phyloP scores from a whole-genome alignment of 495 filamentous ascomycete species.

The Podospora bellae-mahoneyi region DNA sequence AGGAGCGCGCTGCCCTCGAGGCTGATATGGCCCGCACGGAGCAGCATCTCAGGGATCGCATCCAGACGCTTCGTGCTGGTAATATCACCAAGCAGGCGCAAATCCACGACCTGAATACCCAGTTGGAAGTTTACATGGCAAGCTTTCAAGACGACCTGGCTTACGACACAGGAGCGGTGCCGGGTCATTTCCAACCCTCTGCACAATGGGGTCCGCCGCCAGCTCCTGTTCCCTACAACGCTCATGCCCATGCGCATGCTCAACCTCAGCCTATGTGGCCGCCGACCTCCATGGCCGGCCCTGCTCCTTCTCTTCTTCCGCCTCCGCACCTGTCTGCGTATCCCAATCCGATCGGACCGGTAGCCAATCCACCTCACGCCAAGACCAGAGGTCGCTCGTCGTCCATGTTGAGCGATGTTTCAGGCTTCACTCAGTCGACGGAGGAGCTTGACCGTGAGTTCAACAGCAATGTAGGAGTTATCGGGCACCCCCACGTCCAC shows the following conservation, averaged over 20 bases:
- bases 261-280: constrained; percentile 29
- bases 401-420: constrained; percentile 65
- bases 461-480: constrained; percentile 9
- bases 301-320: constrained; percentile 23
- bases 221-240: constrained; percentile 14
- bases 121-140: constrained; percentile 40
- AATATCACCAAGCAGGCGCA: constrained; percentile 45
- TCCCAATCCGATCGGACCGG: constrained; percentile 24
- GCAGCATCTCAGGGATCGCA: constrained; percentile 37
- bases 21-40: constrained; percentile 62
- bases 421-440: constrained; percentile 61
- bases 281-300: constrained; percentile 24
- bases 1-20: constrained; percentile 62
- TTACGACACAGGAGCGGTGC: constrained; percentile 9
- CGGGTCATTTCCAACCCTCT: constrained; percentile 23
- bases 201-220: constrained; percentile 22
- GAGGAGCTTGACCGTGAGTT: constrained; percentile 34
- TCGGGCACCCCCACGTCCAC: constrained; percentile 11
- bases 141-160: constrained; percentile 35
- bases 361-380: constrained; percentile 22
- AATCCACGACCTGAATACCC: constrained; percentile 37
- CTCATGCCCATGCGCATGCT: neutral
- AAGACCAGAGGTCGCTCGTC: constrained; percentile 57
- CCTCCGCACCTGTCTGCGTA: constrained; percentile 22
- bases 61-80: constrained; percentile 33